Evolutionary conservation across 768 basidiomycete species (phyloP).

Genomic region (Lentinula edodes): DNA sequence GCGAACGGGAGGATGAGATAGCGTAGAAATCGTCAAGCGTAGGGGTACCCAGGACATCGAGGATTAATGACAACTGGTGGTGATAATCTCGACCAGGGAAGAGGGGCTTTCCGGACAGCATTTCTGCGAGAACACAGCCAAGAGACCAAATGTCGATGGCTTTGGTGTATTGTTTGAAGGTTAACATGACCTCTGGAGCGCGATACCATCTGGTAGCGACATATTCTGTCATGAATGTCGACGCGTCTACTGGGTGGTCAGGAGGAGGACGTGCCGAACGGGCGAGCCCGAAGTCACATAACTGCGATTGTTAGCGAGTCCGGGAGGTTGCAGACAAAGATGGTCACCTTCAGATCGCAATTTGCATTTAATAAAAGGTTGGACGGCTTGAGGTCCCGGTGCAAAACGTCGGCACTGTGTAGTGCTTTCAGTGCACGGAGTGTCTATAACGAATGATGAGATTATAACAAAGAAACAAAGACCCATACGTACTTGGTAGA

Average conservation of each 20-base stretch:
- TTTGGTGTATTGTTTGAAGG: slow-evolving; percentile 91
- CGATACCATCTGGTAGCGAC: slow-evolving; percentile 98
- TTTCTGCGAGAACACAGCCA: slow-evolving; percentile 85
- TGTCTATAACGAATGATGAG: slow-evolving; percentile 39
- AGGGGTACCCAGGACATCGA: slow-evolving; percentile 90
- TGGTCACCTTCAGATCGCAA: slow-evolving; percentile 84
- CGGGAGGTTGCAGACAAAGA: background rate
- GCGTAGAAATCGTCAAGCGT: slow-evolving; percentile 94
- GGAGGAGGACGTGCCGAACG: slow-evolving; percentile 73
- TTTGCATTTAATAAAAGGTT: slow-evolving; percentile 95
- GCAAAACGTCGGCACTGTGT: slow-evolving; percentile 91
- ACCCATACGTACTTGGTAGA: slow-evolving; percentile 69
- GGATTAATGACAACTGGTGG: slow-evolving; percentile 87
- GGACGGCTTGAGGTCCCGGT: slow-evolving; percentile 93
- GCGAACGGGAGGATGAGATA: slow-evolving; percentile 43
- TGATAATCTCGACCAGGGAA: slow-evolving; percentile 98
- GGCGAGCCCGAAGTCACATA: slow-evolving; percentile 87
- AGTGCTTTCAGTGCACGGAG: slow-evolving; percentile 91
- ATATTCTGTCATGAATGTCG: slow-evolving; percentile 89
- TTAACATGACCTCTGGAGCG: slow-evolving; percentile 97
- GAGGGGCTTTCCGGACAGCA: slow-evolving; percentile 86
- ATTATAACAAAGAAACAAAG: slow-evolving; percentile 1
- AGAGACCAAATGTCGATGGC: slow-evolving; percentile 88
- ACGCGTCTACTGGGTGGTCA: slow-evolving; percentile 66
- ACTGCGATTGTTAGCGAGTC: slow-evolving; percentile 33